Evolutionary conservation across 75 land plant genomes (phyloP).

Genomic region (Azolla pinnata): DNA sequence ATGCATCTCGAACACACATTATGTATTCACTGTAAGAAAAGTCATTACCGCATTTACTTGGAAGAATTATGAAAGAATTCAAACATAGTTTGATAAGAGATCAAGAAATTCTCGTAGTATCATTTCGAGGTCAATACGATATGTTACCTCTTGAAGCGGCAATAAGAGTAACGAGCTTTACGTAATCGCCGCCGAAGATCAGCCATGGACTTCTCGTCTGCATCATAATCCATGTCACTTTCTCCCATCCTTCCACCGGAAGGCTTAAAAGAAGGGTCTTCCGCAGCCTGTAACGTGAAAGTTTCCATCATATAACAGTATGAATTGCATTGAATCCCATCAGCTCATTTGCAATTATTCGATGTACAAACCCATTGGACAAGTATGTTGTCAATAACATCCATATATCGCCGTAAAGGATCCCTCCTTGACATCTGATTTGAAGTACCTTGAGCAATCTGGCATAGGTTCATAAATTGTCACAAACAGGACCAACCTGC

Average conservation of each 20-base stretch:
- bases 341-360: too few species aligned
- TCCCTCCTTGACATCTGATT: constrained; percentile 97
- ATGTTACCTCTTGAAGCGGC: constrained; percentile 77
- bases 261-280: constrained; percentile 91
- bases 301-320: too few species aligned
- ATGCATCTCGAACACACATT: constrained; percentile 74
- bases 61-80: too few species aligned
- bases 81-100: too few species aligned
- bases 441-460: constrained; percentile 98
- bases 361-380: constrained; percentile 52
- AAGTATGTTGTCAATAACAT: constrained; percentile 84
- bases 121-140: background rate
- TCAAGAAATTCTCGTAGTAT: too few species aligned
- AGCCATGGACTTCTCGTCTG: constrained; percentile 96
- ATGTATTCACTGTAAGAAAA: constrained; percentile 67
- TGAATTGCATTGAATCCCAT: too few species aligned
- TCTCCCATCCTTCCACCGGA: constrained; percentile 95
- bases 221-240: constrained; percentile 99
- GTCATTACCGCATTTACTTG: too few species aligned
- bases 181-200: constrained; percentile 75
- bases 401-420: constrained; percentile 80
- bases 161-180: constrained; percentile 68
- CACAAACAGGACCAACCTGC: constrained; percentile 9
- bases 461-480: constrained; percentile 15
- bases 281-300: constrained; percentile 60